Evolutionary conservation across 2,329 filamentous ascomycete species (phyloP), one percentile per base, ranked within the genome.

Genomic region (Colletotrichum tanaceti): DNA sequence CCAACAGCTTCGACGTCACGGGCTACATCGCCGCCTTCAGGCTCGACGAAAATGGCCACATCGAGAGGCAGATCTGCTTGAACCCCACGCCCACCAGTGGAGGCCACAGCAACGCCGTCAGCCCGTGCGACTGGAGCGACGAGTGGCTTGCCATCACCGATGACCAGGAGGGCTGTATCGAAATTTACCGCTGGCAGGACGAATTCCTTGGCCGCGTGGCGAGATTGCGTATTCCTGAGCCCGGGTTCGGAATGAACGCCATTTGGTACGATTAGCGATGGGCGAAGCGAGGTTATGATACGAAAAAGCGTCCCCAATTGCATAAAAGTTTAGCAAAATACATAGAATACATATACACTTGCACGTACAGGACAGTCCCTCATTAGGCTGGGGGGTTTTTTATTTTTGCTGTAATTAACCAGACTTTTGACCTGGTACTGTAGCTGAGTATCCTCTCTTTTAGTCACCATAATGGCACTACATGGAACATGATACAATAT

Each of bases 241-340:
- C 92, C n/a, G 93, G 93, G 1, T 97, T 97, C 77, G 93, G 93
- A 1, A 97, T 97, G 93, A 97, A 97, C 80, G 93, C 93, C n/a
- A 94, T 97, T 71, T 97, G 93, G 93, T 96, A 96, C 78, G 91
- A 97, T 66, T 82, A 70, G 49, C 6, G 28, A 28, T 18, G 20
- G 14, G 16, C 2, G 13, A 10, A 35, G 5, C 18, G 20, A 39
- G 2, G 32, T 20, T 10, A n/a, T 43, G 57, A 44, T 5, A n/a
- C 4, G 39, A 7, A 16, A n/a, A 11, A 16, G 7, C 6, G 20
- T 5, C 13, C 7, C 13, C 13, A n/a, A 13, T 6, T 24, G 22
- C 5, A 47, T 39, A 47, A 28, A 28, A 7, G 7, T 28, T 28
- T 4, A 22, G 22, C 18, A 39, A 32, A 4, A 39, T 22, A 39